Percentiles rank a stretch among this genome's conserved stretches.
These are phyloP conservation scores for Seiridium cupressi DNA, from an alignment of 2,329 filamentous ascomycete genomes.

Conservation along the genomic window DNA sequence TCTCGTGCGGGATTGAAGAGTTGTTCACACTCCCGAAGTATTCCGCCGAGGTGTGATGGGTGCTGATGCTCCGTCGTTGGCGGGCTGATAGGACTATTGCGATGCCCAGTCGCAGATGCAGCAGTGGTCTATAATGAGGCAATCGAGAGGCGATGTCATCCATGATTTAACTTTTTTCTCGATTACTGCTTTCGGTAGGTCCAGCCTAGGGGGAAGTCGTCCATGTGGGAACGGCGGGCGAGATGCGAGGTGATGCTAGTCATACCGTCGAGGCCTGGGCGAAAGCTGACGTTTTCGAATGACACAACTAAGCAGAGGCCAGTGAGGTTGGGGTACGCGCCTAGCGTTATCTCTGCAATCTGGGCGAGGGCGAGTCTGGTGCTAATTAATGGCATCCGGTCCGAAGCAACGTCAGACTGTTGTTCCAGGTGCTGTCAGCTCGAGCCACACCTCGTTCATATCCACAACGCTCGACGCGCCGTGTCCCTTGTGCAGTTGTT, in stretches of 20 bases:
- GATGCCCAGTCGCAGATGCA: neutral
- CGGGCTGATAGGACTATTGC: neutral
- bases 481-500: neutral
- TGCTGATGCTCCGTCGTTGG: neutral
- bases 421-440: neutral
- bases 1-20: no score
- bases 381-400: neutral
- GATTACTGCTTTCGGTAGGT: slow-evolving; percentile 5
- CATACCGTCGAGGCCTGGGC: slow-evolving; percentile 1
- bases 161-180: slow-evolving; percentile 4
- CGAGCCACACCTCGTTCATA: neutral
- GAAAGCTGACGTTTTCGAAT: slow-evolving; percentile 7
- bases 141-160: neutral
- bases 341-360: neutral
- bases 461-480: neutral
- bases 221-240: neutral
- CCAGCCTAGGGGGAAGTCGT: neutral
- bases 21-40: no score
- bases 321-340: neutral
- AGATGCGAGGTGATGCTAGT: slow-evolving; percentile 4
- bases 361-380: neutral
- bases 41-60: neutral
- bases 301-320: neutral
- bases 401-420: neutral
- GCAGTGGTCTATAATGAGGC: neutral